phyloP scores from a whole-genome alignment of 1,139 yeast species.

The Pneumocystis jirovecii region DNA sequence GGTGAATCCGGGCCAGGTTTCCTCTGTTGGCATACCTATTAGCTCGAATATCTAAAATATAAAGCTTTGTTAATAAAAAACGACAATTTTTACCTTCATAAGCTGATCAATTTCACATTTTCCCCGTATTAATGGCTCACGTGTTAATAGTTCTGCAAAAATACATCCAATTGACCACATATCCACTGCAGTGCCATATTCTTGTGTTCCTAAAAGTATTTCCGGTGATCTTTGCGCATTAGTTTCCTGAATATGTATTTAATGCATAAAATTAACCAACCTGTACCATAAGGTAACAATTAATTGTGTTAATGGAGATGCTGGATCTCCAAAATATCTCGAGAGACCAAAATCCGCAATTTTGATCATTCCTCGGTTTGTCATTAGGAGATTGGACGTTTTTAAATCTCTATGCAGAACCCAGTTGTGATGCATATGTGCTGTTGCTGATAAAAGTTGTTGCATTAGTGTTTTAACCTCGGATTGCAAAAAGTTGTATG shows the following conservation, averaged over 20 bases:
- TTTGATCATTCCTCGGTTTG: slow-evolving; percentile 37
- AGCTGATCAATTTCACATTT: slow-evolving; percentile 41
- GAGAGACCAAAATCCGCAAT: slow-evolving; percentile 46
- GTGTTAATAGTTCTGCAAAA: slow-evolving; percentile 41
- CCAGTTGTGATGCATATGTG: slow-evolving; percentile 32
- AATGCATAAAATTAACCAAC: background rate
- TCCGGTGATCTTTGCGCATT: slow-evolving; percentile 30
- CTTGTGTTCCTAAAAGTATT: slow-evolving; percentile 38
- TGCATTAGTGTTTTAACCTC: slow-evolving; percentile 22
- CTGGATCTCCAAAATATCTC: slow-evolving; percentile 16
- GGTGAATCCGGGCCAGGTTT: slow-evolving; percentile 18
- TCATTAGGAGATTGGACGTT: slow-evolving; percentile 48
- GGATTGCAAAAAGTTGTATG: slow-evolving; percentile 19
- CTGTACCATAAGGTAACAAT: slow-evolving; percentile 24
- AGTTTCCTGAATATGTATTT: background rate
- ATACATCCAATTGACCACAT: slow-evolving; percentile 48
- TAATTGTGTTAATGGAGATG: slow-evolving; percentile 16
- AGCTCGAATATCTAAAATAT: slow-evolving; percentile 9
- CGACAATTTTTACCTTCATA: slow-evolving; percentile 32
- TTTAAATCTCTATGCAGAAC: slow-evolving; percentile 48
- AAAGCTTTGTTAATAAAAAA: background rate
- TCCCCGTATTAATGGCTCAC: slow-evolving; percentile 41
- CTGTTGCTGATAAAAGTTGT: slow-evolving; percentile 21
- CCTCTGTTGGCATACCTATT: slow-evolving; percentile 16
- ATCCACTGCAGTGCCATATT: slow-evolving; percentile 40